Conservation (phyloP, 371 early-diverging fungal species). For the Mucor sp. region DNA sequence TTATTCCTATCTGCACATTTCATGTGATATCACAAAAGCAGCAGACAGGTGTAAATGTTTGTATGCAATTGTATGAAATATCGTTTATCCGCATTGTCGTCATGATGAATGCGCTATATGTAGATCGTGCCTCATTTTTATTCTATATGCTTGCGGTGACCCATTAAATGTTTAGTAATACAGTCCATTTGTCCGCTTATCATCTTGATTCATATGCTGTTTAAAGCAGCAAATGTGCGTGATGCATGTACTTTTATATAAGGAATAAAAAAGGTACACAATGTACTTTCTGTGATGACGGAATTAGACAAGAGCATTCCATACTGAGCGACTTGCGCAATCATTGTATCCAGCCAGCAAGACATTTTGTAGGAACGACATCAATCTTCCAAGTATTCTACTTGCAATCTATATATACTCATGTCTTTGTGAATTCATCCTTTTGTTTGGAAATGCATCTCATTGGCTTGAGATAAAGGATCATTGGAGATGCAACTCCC, state of each 20-base stretch:
- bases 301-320: neutral
- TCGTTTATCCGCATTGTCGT: neutral
- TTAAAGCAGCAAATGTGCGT: neutral
- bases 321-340: neutral
- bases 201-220: neutral
- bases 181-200: neutral
- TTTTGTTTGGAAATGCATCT: neutral
- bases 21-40: neutral
- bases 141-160: neutral
- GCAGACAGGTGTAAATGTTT: neutral
- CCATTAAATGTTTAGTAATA: neutral
- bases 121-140: neutral
- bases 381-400: neutral
- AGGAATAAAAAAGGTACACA: neutral
- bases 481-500: neutral
- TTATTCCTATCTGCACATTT: neutral
- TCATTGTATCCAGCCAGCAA: neutral
- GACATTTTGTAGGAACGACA: neutral
- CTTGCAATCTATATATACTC: neutral
- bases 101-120: neutral
- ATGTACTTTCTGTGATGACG: neutral
- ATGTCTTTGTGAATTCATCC: neutral
- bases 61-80: neutral
- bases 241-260: neutral
- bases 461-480: constrained; percentile 16